These are phyloP conservation scores for Psilocybe cubensis DNA, from an alignment of 768 basidiomycete species.

Conservation along the genomic window DNA sequence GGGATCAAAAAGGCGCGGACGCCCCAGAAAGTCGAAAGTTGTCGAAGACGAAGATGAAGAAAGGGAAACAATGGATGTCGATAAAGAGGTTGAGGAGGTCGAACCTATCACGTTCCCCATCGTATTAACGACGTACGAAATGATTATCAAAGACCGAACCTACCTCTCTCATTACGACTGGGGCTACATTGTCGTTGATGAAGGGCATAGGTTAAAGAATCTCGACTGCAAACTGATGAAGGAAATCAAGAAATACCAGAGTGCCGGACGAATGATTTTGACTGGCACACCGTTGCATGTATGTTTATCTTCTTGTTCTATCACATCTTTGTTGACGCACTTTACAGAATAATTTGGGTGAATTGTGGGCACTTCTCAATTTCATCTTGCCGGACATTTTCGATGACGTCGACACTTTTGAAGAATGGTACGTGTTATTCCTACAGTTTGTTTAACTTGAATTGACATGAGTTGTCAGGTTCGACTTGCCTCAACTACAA, in stretches of 20 bases:
- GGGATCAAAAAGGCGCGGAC: constrained; percentile 13
- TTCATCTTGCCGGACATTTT: constrained; percentile 96
- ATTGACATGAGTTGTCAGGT: constrained; percentile 42
- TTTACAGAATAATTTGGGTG: constrained; percentile 91
- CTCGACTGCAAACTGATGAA: constrained; percentile 87
- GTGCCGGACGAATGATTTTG: constrained; percentile 88
- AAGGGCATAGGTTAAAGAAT: constrained; percentile 96
- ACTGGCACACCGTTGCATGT: constrained; percentile 98
- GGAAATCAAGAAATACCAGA: constrained; percentile 86
- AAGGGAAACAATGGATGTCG: constrained; percentile 3
- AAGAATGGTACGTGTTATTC: constrained; percentile 69
- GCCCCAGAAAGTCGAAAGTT: constrained; percentile 22
- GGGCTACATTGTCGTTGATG: constrained; percentile 96
- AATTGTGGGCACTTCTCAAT: constrained; percentile 94
- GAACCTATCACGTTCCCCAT: constrained; percentile 61
- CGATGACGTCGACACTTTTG: constrained; percentile 85
- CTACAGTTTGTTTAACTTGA: not conserved
- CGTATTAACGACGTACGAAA: constrained; percentile 92
- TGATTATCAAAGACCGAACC: constrained; percentile 82
- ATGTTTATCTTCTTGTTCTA: constrained; percentile 25
- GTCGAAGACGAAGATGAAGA: constrained; percentile 25
- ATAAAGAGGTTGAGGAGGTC: constrained; percentile 10
- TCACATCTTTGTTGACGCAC: not conserved
- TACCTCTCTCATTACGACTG: constrained; percentile 67
- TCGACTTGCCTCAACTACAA: constrained; percentile 71